phyloP scores from a whole-genome alignment of 2,329 filamentous ascomycete genomes.

The Fusarium sp. region DNA sequence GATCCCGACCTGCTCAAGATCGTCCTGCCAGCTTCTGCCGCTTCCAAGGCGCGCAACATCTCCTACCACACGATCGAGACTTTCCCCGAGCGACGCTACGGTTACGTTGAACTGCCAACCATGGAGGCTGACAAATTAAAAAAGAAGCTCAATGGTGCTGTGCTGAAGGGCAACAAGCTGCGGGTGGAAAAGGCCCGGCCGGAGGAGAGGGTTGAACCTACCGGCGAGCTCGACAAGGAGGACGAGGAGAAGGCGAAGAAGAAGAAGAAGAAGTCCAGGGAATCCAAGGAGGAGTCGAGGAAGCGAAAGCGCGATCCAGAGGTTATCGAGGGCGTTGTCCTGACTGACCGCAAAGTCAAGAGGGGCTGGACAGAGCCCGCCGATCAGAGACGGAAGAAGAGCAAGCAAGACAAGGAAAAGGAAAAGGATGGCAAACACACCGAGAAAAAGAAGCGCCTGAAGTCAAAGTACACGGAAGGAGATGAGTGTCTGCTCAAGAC shows the following conservation, averaged over 20 bases:
- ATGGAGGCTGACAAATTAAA: conserved; percentile 91
- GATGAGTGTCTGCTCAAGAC: conserved; percentile 90
- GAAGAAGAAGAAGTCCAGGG: conserved; percentile 53
- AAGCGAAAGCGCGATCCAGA: conserved; percentile 68
- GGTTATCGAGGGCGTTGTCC: conserved; percentile 75
- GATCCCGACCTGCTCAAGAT: conserved; percentile 80
- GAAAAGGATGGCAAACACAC: conserved; percentile 66
- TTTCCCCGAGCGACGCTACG: conserved; percentile 92
- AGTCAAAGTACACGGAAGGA: conserved; percentile 85
- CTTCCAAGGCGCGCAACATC: conserved; percentile 80
- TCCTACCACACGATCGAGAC: conserved; percentile 91
- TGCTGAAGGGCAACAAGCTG: conserved; percentile 88
- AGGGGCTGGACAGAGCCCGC: conserved; percentile 87
- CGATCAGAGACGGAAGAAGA: conserved; percentile 63
- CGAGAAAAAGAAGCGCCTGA: conserved; percentile 71
- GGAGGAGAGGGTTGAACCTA: conserved; percentile 57
- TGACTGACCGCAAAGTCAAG: conserved; percentile 85
- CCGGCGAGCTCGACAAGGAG: conserved; percentile 53
- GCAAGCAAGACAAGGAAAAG: conserved; percentile 62
- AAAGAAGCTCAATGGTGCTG: conserved; percentile 90
- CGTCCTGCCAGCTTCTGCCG: conserved; percentile 77
- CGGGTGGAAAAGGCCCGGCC: conserved; percentile 85
- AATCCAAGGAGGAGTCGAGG: conserved; percentile 55
- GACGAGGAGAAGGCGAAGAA: conserved; percentile 53
- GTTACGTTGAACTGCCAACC: conserved; percentile 86